These are phyloP conservation scores for Colletotrichum sp. DNA, from an alignment of 2,329 filamentous ascomycete genomes.

Conservation along the genomic window DNA sequence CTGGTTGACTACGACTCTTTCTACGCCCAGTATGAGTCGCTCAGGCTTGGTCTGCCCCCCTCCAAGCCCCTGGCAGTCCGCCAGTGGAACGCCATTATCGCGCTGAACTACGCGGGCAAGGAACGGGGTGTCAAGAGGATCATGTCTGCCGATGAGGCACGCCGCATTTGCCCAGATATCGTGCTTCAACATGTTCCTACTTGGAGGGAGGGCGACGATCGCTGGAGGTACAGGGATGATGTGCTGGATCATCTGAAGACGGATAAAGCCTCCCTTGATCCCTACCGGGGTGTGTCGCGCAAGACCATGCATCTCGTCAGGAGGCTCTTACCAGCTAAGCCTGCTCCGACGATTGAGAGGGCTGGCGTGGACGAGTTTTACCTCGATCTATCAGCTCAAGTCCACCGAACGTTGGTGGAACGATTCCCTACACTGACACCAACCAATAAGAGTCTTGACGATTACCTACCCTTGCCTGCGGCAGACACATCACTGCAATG, in stretches of 20 bases:
- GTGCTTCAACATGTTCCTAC: background rate
- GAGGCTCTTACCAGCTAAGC: background rate
- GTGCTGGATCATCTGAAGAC: background rate
- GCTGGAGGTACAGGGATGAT: background rate
- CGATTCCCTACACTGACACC: background rate
- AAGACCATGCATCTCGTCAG: background rate
- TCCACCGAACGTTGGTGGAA: background rate
- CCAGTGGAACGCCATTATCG: slow-evolving; percentile 7
- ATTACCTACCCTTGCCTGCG: background rate
- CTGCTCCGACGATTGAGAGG: background rate
- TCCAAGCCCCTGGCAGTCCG: background rate
- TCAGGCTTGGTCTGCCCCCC: slow-evolving; percentile 46
- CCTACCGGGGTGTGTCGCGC: background rate
- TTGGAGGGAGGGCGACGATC: background rate
- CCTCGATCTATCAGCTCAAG: background rate
- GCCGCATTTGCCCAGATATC: background rate
- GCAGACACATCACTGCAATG: background rate
- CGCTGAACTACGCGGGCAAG: background rate
- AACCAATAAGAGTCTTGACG: background rate
- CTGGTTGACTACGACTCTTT: background rate
- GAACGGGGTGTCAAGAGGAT: background rate
- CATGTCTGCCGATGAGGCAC: background rate
- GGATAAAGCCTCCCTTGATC: background rate
- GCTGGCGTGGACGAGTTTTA: background rate
- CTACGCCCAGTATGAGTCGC: background rate